Evolutionary conservation across 805 yeast genomes (phyloP), one percentile per base, ranked within the genome.

Genomic region (Danielozyma ontarioensis): DNA sequence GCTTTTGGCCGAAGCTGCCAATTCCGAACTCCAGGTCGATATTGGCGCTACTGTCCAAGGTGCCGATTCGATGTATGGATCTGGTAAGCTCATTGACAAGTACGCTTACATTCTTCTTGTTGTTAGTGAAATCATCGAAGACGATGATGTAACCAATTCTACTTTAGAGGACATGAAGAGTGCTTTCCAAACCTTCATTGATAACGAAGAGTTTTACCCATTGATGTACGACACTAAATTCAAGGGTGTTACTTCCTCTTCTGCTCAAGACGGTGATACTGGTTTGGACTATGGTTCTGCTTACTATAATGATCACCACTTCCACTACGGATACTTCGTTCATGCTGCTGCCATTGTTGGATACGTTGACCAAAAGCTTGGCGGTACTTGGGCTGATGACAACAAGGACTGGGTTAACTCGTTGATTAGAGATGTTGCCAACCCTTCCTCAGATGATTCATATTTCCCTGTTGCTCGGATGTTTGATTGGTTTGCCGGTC

Each of bases 221-320:
- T 59, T 77, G 23, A 60, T 68, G 45, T 75, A 76, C 50, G 81
- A 77, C 47, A 73, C 79, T 5, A 68, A 57, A 37, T 76, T 59
- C 47, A 68, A 69, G 28, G 83, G 83, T 36, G 62, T 78, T 11
- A 71, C 79, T n/a, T 70, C 81, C 1, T 59, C 72, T 25, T 72
- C 71, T 7, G 55, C 69, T 15, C 64, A 65, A 41, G 39, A 51
- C 32, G 74, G 74, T 35, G 72, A 70, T 36, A 45, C 64, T 17
- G 60, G 63, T 23, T 68, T 67, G 25, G 82, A 78, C 48, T 86
- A 70, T 53, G 95, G 94, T 29, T 72, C 81, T 53, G 74, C 83
- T 16, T 82, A 74, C 53, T 85, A 84, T 59, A 84, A 85, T 46
- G 95, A 86, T 50, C 95, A 86, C 48, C 93, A 85, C 52, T 86